These are phyloP conservation scores for Pleurotus cornucopiae DNA, from an alignment of 768 basidiomycete genomes.

Conservation along the genomic window DNA sequence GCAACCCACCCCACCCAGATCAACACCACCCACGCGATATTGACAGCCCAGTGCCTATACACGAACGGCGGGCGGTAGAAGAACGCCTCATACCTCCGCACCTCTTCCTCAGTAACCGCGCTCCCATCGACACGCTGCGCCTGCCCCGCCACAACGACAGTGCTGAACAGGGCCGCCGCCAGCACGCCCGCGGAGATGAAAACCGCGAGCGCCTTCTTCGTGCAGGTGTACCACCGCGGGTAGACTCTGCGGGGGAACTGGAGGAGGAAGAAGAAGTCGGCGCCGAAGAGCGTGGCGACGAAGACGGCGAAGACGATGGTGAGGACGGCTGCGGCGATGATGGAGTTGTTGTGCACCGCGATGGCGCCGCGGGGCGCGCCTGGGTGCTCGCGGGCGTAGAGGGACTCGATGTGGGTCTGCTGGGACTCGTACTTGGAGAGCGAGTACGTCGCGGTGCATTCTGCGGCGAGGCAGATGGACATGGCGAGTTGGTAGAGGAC, in stretches of 20 bases:
- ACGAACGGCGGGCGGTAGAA: conserved; percentile 24
- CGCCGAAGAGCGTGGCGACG: conserved; percentile 30
- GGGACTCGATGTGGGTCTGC: conserved; percentile 21
- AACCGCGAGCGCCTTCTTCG: conserved; percentile 20
- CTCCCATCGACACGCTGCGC: conserved; percentile 22
- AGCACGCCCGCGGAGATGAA: conserved; percentile 21
- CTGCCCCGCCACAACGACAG: conserved; percentile 24
- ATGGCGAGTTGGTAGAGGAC: conserved; percentile 21
- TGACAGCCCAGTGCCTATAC: conserved; percentile 23
- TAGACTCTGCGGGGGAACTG: conserved; percentile 28
- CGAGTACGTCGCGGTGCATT: conserved; percentile 32
- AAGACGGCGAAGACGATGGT: conserved; percentile 31
- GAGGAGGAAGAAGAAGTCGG: conserved; percentile 32
- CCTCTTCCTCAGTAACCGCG: conserved; percentile 9
- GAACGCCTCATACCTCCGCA: conserved; percentile 10
- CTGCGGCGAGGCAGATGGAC: conserved; percentile 26
- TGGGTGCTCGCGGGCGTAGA: background rate
- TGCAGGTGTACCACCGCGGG: conserved; percentile 24
- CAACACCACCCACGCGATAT: conserved; percentile 28
- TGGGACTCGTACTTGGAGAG: conserved; percentile 29
- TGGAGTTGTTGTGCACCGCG: conserved; percentile 24
- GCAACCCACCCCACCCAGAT: conserved; percentile 26
- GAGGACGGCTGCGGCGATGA: conserved; percentile 23
- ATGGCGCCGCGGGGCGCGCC: conserved; percentile 13
- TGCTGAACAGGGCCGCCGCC: conserved; percentile 23